These are phyloP conservation scores for Poronia punctata DNA, from an alignment of 495 filamentous ascomycete species.

Conservation along the genomic window DNA sequence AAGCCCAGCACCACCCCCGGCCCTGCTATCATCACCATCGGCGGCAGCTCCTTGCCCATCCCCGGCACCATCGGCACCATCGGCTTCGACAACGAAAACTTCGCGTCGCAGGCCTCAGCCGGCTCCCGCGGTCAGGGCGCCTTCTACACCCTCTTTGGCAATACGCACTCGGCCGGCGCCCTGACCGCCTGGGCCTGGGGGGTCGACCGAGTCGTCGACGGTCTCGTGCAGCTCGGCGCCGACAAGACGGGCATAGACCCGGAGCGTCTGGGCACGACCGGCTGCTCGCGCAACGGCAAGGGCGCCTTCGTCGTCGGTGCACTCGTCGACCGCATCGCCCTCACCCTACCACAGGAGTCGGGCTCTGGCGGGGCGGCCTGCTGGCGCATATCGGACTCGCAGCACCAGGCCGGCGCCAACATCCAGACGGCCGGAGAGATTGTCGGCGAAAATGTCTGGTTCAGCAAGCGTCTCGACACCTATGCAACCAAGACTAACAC, in stretches of 20 bases:
- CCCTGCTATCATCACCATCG: conserved; percentile 44
- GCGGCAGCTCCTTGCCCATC: conserved; percentile 40
- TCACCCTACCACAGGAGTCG: conserved; percentile 47
- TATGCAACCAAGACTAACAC: conserved; percentile 31
- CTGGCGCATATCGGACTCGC: conserved; percentile 42
- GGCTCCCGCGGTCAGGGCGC: conserved; percentile 36
- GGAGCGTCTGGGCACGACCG: conserved; percentile 41
- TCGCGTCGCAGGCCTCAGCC: conserved; percentile 34
- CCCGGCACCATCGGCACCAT: conserved; percentile 42
- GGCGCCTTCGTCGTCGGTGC: conserved; percentile 47
- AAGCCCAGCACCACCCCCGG: conserved; percentile 32
- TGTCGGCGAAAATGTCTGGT: conserved; percentile 47
- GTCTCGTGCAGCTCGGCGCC: conserved; percentile 37
- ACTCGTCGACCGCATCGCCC: conserved; percentile 41
- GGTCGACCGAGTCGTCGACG: conserved; percentile 46
- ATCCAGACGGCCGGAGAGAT: conserved; percentile 46
- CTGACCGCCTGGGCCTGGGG: conserved; percentile 49
- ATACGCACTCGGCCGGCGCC: conserved; percentile 39
- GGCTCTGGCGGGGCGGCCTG: conserved; percentile 44
- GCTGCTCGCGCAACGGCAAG: conserved; percentile 50
- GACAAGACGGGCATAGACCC: conserved; percentile 39
- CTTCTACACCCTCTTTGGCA: conserved; percentile 46
- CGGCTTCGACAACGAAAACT: conserved; percentile 42
- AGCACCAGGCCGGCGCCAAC: conserved; percentile 38
- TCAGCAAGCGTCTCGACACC: conserved; percentile 35